A percentile compares a stretch with the other conserved stretches of the same genome.
Evolutionary conservation across 2,329 filamentous ascomycete genomes (phyloP).

Genomic region (Bipolaris oryzae): DNA sequence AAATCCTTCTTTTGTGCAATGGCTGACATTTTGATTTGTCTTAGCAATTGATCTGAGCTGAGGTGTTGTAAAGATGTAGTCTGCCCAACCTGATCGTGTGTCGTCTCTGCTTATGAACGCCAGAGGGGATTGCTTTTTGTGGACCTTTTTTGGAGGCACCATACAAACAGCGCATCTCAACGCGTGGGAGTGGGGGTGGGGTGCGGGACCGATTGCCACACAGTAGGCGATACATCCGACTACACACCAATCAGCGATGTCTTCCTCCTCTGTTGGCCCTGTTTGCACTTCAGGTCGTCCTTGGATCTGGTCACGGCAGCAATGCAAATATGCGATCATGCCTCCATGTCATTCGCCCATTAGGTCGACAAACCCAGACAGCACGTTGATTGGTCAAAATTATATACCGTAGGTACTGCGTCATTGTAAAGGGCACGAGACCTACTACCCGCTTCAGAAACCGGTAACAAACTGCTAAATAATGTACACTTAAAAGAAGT

Average conservation of each 20-base stretch:
- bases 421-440: conserved; percentile 13
- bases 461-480: neutral
- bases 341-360: neutral
- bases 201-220: neutral
- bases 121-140: conserved; percentile 5
- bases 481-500: neutral
- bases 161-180: conserved; percentile 5
- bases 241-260: conserved; percentile 2
- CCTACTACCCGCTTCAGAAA: conserved; percentile 6
- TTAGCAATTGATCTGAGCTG: neutral
- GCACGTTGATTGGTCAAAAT: conserved; percentile 3
- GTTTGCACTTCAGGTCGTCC: neutral
- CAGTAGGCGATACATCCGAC: conserved; percentile 4
- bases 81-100: neutral
- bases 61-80: neutral
- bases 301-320: neutral
- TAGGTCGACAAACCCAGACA: neutral
- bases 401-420: conserved; percentile 4
- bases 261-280: neutral
- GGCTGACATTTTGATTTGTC: conserved; percentile 7
- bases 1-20: conserved; percentile 27
- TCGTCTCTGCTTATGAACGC: conserved; percentile 7
- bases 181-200: conserved; percentile 7
- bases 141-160: conserved; percentile 2
- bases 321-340: conserved; percentile 1